Conservation (phyloP, 148 eudicot genomes). For the Drosera capensis region DNA sequence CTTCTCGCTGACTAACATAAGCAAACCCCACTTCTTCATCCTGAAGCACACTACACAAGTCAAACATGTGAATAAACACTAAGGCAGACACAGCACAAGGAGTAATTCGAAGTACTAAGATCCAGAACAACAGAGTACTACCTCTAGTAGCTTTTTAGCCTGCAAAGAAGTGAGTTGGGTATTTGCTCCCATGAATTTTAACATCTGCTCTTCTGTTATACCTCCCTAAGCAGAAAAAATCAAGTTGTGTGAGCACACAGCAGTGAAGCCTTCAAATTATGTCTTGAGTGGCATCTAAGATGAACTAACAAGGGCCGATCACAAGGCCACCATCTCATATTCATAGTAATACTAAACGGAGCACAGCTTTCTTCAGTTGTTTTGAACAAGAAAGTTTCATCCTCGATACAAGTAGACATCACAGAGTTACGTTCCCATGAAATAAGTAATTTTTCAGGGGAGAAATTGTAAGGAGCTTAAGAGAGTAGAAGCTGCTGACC, state of each 20-base stretch:
- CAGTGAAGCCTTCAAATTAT: no score
- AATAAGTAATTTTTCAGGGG: no score
- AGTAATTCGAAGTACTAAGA: neutral
- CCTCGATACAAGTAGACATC: no score
- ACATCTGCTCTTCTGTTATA: slow-evolving; percentile 92
- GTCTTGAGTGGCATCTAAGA: no score
- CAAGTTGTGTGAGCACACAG: no score
- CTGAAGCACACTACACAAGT: slow-evolving; percentile 26
- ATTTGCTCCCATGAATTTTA: slow-evolving; percentile 89
- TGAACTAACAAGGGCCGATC: no score
- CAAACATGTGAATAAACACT: neutral
- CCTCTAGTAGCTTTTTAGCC: slow-evolving; percentile 88
- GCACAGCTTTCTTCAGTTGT: no score
- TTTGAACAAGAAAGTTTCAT: no score
- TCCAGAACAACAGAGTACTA: slow-evolving; percentile 11
- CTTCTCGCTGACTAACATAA: slow-evolving; percentile 86
- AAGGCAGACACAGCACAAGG: neutral
- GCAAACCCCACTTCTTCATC: slow-evolving; percentile 80
- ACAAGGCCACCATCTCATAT: no score
- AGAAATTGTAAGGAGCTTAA: neutral
- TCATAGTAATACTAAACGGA: no score
- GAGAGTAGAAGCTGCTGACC: slow-evolving; percentile 18
- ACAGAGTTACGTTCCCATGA: no score
- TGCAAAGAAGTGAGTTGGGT: slow-evolving; percentile 53
- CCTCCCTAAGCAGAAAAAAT: slow-evolving; percentile 51